Evolutionary conservation across 176 grass and related monocot species (phyloP).

Genomic region (Bothriochloa decipiens): DNA sequence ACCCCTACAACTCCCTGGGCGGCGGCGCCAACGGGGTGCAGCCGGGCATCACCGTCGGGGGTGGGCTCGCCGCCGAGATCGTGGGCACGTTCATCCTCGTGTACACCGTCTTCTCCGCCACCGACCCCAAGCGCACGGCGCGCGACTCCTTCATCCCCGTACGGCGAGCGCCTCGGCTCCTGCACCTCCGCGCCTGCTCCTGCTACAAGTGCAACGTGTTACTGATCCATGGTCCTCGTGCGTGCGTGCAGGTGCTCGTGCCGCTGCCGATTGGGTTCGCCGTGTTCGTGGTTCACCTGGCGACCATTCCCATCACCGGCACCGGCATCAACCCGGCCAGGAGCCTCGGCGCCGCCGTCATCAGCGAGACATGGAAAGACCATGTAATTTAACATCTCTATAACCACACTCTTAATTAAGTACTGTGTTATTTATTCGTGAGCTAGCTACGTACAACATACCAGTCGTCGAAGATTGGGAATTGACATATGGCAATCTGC

Average conservation of each 20-base stretch:
- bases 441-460: no score
- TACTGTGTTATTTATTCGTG: no score
- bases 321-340: constrained; percentile 90
- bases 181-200: background rate
- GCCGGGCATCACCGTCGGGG: constrained; percentile 39
- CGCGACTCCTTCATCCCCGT: constrained; percentile 69
- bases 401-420: background rate
- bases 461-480: background rate
- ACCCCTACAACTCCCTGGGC: constrained; percentile 44
- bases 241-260: constrained; percentile 51
- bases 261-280: constrained; percentile 92
- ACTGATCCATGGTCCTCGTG: background rate
- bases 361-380: constrained; percentile 59
- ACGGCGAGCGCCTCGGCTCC: background rate
- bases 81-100: constrained; percentile 88
- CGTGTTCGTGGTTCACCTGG: constrained; percentile 85
- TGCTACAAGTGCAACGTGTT: background rate
- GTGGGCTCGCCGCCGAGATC: constrained; percentile 66
- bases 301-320: constrained; percentile 88
- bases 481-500: background rate
- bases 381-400: constrained; percentile 38
- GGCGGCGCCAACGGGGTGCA: constrained; percentile 69
- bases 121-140: constrained; percentile 71
- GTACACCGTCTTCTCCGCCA: constrained; percentile 78
- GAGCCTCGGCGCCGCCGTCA: constrained; percentile 81